A percentile compares a stretch with the other conserved stretches of the same genome.
Conservation (phyloP, 805 yeast species). For the Lipomyces japonicus region DNA sequence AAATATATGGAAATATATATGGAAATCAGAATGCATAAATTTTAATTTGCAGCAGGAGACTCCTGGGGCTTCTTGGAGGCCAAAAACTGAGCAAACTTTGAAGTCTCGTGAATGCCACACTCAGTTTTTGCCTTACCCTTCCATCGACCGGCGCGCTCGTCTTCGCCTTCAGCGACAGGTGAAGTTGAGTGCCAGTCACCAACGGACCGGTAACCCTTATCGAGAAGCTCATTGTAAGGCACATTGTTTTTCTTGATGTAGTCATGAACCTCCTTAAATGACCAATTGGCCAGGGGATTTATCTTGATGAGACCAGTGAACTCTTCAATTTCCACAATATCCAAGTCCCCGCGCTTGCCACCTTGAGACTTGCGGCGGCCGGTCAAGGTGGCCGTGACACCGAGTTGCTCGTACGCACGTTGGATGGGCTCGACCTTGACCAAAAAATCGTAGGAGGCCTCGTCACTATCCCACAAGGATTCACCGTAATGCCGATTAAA, state of each 20-base stretch:
- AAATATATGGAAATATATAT: no score
- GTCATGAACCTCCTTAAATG: conserved; percentile 61
- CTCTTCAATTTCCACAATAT: conserved; percentile 72
- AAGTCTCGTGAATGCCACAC: conserved; percentile 88
- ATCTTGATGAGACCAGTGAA: conserved; percentile 71
- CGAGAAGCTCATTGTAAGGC: conserved; percentile 80
- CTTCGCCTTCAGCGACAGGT: conserved; percentile 88
- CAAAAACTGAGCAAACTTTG: conserved; percentile 64
- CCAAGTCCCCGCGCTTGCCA: conserved; percentile 67
- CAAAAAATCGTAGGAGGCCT: conserved; percentile 72
- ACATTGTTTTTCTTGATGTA: conserved; percentile 70
- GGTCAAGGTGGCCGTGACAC: conserved; percentile 81
- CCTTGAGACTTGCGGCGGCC: conserved; percentile 92
- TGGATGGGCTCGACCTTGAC: conserved; percentile 92
- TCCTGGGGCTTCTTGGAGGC: conserved; percentile 5
- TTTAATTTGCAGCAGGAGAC: conserved; percentile 12
- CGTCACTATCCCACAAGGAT: conserved; percentile 78
- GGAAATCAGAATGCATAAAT: no score
- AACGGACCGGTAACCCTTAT: conserved; percentile 82
- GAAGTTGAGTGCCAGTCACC: conserved; percentile 95
- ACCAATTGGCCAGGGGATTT: conserved; percentile 85
- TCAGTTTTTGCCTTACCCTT: conserved; percentile 88
- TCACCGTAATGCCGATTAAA: conserved; percentile 70
- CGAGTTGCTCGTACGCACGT: conserved; percentile 70
- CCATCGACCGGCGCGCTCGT: conserved; percentile 97